A percentile compares a stretch with the other conserved stretches of the same genome.
These are phyloP conservation scores for Solanum virginianum DNA, from an alignment of 257 asterid species.

Conservation along the genomic window DNA sequence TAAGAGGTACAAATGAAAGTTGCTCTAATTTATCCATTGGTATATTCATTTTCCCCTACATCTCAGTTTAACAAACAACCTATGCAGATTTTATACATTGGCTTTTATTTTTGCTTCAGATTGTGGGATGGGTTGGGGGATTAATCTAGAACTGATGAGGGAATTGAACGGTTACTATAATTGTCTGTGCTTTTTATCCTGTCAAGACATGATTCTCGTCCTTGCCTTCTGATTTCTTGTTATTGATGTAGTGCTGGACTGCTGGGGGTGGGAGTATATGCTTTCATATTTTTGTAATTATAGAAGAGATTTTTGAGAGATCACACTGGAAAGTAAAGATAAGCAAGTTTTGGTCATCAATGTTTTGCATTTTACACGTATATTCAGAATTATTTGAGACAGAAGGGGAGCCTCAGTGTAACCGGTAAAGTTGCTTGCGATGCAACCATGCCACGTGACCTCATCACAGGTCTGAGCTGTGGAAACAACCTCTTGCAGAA, in stretches of 20 bases:
- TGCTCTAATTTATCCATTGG: not conserved
- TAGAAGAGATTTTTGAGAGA: not conserved
- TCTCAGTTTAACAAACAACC: not conserved
- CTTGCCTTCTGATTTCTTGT: not conserved
- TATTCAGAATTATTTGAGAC: not conserved
- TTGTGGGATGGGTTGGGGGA: not conserved
- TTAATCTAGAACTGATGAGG: not conserved
- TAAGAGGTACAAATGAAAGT: conserved; percentile 1
- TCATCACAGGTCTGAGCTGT: no score
- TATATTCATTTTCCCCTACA: conserved; percentile 6
- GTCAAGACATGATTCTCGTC: not conserved
- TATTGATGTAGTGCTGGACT: not conserved
- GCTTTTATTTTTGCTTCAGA: not conserved
- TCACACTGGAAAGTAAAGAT: not conserved
- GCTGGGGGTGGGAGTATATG: not conserved
- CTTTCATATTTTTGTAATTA: not conserved
- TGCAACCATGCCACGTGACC: no score
- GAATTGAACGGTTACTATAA: not conserved
- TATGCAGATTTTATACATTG: not conserved
- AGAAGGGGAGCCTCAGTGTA: not conserved
- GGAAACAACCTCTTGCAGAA: no score
- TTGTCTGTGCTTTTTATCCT: not conserved
- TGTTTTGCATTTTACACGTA: not conserved
- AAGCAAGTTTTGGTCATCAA: not conserved
- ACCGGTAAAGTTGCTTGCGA: no score